Evolutionary conservation across 192 early-diverging fungal species (phyloP), one percentile per base, ranked within the genome.

Genomic region (Dissophora ornata): DNA sequence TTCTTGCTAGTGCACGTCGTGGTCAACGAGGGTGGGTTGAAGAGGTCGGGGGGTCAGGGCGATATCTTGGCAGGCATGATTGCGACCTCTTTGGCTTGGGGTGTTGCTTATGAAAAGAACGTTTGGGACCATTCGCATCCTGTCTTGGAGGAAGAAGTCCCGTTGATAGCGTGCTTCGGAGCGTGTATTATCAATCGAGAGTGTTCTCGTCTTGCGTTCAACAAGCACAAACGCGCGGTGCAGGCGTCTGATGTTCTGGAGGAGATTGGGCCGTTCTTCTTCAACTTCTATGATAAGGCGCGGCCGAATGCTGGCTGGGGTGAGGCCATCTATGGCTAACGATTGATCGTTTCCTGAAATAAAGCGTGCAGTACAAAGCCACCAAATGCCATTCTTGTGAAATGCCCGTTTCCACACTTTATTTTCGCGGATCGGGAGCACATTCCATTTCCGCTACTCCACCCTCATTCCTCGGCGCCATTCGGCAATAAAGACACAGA

Each of bases 21-120:
- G 44, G 82, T 88, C 47, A 83, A 83, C 24, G 66, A 71, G 26
- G 93, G 96, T 22, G 90, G 92, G 3, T 79, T 93, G 42, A 88
- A 95, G 46, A 81, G 98, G 15, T 96, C 94, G 68, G 98, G 98
- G 21, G 97, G 98, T 1, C 98, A 98, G 63, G 98, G 98, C 30
- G 98, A 99, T 71, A 80, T 99, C 7, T 83, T 99, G 25, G 87
- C 92, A 13, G 98, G 98, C 18, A 62, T 88, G 7, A 70, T 95
- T 28, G 93, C 90, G 0, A 87, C 97, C 13, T 97, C 97, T 28
- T 49, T 98, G 42, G 92, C 92, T 0, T 99, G 98, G 98, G 92
- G 89, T 13, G 71, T 82, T 33, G 77, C 77, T 18, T 91, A 93
- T 69, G 68, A 89, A 49, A 81, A 82, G 6, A 74, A 80, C 8